Percentiles rank a stretch among this genome's conserved stretches.
phyloP scores from a whole-genome alignment of 2,329 filamentous ascomycete species.

The Aureobasidium sp. region DNA sequence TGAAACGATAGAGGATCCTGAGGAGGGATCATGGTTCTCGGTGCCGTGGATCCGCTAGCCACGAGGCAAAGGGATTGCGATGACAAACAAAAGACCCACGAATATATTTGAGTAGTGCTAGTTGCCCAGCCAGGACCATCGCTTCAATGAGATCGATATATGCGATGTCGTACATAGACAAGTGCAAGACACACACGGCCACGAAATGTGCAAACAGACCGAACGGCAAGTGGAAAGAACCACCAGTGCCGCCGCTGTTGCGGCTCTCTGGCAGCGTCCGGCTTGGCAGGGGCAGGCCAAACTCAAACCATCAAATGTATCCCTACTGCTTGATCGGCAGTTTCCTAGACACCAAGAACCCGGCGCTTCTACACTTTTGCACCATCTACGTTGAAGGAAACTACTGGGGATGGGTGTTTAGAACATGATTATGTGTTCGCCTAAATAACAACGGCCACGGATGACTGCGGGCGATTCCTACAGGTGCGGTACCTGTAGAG shows the following conservation, averaged over 20 bases:
- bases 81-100: neutral
- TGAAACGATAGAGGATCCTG: neutral
- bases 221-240: neutral
- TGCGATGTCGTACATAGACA: neutral
- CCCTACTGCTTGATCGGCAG: neutral
- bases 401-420: neutral
- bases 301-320: neutral
- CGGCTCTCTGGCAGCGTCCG: neutral
- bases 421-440: neutral
- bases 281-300: neutral
- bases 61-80: neutral
- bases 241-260: slow-evolving; percentile 1
- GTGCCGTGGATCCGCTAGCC: neutral
- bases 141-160: neutral
- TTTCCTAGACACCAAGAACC: neutral
- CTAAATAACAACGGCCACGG: neutral
- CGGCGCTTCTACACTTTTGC: neutral
- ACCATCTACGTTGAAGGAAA: neutral
- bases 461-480: slow-evolving; percentile 16
- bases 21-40: neutral
- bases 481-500: slow-evolving; percentile 66
- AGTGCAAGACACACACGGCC: neutral
- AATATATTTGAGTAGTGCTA: neutral
- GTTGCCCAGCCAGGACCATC: neutral
- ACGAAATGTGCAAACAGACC: neutral